Evolutionary conservation across 768 basidiomycete species (phyloP), one percentile per base, ranked within the genome.

Genomic region (Calvatia gigantea): DNA sequence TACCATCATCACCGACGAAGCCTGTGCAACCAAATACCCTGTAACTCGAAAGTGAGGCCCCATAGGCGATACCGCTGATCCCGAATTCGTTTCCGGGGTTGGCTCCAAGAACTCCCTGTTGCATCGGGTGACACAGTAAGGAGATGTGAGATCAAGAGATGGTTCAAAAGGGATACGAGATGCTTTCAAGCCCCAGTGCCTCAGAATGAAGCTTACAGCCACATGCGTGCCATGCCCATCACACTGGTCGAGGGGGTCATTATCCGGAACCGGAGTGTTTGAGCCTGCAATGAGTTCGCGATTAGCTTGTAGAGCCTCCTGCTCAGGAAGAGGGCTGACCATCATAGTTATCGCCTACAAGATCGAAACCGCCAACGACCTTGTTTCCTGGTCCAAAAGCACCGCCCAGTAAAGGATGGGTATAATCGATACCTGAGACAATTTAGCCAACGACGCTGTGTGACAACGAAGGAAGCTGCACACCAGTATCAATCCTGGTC

Each of bases 1-100:
- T 60, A 86, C 84, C 67, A 66, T 85, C 76, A 61, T 83, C 77
- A 44, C 71, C 74, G 56, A 80, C 74, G 8, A 56, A 65, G 0
- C 82, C 83, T 2, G 51, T 60, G 64, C 89, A 89, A 2, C 83
- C 82, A 62, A 86, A 87, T 7, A 88, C 72, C 48, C 84, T 67
- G 69, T 84, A 85, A 4, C 76, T 64, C 3, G 70, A 76, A 33
- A 87, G 67, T 2, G 76, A 76, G 0, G 86, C 82, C 1, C 76
- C 74, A 55, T 78, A 86, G 2, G 88, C 87, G 35, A 87, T 86
- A 52, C 89, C 89, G 45, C 80, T 82, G 62, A 89, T 81, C 67
- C 83, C 83, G 73, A 81, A 86, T 33, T 66, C 63, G 62, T 87
- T 89, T 43, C 70, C 77, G 1, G 81, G 79, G 58, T 83, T 70